These are phyloP conservation scores for Claviceps lovelessii DNA, from an alignment of 2,329 filamentous ascomycete genomes.

Conservation along the genomic window DNA sequence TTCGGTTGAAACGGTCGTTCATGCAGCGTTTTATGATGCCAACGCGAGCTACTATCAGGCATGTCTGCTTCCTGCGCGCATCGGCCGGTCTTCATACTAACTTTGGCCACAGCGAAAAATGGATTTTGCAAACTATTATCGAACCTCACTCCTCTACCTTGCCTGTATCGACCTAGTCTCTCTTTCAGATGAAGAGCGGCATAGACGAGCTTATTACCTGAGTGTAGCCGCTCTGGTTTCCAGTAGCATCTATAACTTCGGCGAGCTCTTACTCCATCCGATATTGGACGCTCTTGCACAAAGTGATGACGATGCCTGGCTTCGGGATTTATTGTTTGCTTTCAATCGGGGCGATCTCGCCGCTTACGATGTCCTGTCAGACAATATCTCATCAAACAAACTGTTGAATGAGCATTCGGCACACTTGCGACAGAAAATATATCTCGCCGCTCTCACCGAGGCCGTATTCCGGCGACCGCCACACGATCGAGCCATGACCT, in stretches of 20 bases:
- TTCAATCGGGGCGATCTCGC: slow-evolving; percentile 91
- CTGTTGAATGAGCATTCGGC: slow-evolving; percentile 66
- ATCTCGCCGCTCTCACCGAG: slow-evolving; percentile 88
- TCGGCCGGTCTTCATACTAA: background rate
- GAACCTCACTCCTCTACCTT: slow-evolving; percentile 92
- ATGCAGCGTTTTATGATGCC: slow-evolving; percentile 90
- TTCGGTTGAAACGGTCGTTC: slow-evolving; percentile 86
- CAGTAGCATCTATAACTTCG: slow-evolving; percentile 97
- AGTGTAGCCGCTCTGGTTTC: slow-evolving; percentile 85
- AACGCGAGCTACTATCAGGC: slow-evolving; percentile 90
- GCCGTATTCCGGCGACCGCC: slow-evolving; percentile 90
- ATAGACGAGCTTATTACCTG: slow-evolving; percentile 78
- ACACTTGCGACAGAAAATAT: slow-evolving; percentile 94
- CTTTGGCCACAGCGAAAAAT: slow-evolving; percentile 42
- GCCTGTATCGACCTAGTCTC: slow-evolving; percentile 80
- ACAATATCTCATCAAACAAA: slow-evolving; percentile 65
- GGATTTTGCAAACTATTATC: slow-evolving; percentile 94
- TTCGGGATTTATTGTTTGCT: slow-evolving; percentile 88
- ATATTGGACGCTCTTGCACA: slow-evolving; percentile 70
- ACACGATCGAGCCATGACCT: slow-evolving; percentile 89
- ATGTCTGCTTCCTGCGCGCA: slow-evolving; percentile 2
- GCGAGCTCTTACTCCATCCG: slow-evolving; percentile 92
- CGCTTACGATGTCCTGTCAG: slow-evolving; percentile 70
- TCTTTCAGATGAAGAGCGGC: slow-evolving; percentile 60
- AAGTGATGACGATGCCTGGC: slow-evolving; percentile 66